These are phyloP conservation scores for Neltuma alba DNA, from an alignment of 306 rosid species.

Conservation along the genomic window DNA sequence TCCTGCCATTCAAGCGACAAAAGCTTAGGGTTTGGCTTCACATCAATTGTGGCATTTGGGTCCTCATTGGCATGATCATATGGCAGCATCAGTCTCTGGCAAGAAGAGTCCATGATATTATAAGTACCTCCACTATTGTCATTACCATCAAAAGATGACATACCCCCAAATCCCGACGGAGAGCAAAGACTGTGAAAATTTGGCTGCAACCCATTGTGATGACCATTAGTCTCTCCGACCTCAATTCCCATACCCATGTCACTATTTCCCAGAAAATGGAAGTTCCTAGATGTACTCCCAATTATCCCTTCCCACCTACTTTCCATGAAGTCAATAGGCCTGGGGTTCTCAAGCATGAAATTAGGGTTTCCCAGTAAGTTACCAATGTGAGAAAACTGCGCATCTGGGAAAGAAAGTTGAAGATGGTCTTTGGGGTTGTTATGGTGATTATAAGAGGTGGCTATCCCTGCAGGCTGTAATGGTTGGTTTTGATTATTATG, in stretches of 20 bases:
- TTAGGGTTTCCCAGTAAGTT: constrained; percentile 59
- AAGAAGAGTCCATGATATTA: constrained; percentile 64
- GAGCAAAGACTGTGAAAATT: constrained; percentile 57
- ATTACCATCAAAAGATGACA: constrained; percentile 52
- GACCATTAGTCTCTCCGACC: constrained; percentile 37
- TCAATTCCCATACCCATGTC: constrained; percentile 53
- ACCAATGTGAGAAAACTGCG: constrained; percentile 66
- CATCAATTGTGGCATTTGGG: constrained; percentile 56
- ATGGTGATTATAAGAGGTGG: constrained; percentile 32
- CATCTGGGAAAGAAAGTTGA: constrained; percentile 72
- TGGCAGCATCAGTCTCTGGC: constrained; percentile 77
- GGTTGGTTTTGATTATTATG: constrained; percentile 38
- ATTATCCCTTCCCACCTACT: constrained; percentile 54
- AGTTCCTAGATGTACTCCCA: constrained; percentile 46
- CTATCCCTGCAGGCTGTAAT: constrained; percentile 17
- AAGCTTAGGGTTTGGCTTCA: constrained; percentile 80
- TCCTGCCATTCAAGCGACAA: constrained; percentile 96
- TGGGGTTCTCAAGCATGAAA: constrained; percentile 47
- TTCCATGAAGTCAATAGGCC: constrained; percentile 85
- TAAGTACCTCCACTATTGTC: constrained; percentile 22
- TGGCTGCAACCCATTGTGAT: constrained; percentile 32
- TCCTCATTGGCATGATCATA: constrained; percentile 51
- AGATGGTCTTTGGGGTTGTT: constrained; percentile 58
- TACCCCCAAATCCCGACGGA: constrained; percentile 56
- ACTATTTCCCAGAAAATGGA: constrained; percentile 56